Evolutionary conservation across 306 rosid genomes (phyloP).

Genomic region (Rosa lucieae): DNA sequence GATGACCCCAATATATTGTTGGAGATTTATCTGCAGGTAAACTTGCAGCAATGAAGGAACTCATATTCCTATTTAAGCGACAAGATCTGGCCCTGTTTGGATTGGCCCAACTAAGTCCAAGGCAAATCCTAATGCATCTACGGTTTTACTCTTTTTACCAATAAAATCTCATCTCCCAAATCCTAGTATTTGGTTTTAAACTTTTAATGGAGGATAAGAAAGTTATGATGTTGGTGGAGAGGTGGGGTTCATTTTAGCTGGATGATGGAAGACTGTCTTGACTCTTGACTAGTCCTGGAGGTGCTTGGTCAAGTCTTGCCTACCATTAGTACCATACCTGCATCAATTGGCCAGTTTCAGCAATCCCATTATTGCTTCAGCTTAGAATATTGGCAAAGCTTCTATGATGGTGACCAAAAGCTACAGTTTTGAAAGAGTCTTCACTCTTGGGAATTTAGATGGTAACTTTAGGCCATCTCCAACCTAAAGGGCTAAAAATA

Average conservation of each 20-base stretch:
- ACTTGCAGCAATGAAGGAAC: not conserved
- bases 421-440: too few species aligned
- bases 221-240: not conserved
- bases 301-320: conserved; percentile 4
- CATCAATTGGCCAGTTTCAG: not conserved
- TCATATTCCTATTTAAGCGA: too few species aligned
- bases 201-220: not conserved
- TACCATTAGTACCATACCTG: not conserved
- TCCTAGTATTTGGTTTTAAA: not conserved
- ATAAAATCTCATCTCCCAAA: not conserved
- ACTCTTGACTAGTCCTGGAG: not conserved
- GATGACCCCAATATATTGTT: not conserved
- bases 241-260: not conserved
- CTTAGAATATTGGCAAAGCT: not conserved
- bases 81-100: too few species aligned
- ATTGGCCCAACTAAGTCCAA: too few species aligned
- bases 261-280: not conserved
- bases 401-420: too few species aligned
- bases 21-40: not conserved
- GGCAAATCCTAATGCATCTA: too few species aligned
- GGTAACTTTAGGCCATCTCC: too few species aligned
- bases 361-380: not conserved
- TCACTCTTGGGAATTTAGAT: too few species aligned
- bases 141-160: not conserved
- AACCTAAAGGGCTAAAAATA: too few species aligned